Percentiles rank a stretch among this genome's conserved stretches.
Evolutionary conservation across 176 grass and related monocot species (phyloP).

Genomic region (Oropetium thomaeum): DNA sequence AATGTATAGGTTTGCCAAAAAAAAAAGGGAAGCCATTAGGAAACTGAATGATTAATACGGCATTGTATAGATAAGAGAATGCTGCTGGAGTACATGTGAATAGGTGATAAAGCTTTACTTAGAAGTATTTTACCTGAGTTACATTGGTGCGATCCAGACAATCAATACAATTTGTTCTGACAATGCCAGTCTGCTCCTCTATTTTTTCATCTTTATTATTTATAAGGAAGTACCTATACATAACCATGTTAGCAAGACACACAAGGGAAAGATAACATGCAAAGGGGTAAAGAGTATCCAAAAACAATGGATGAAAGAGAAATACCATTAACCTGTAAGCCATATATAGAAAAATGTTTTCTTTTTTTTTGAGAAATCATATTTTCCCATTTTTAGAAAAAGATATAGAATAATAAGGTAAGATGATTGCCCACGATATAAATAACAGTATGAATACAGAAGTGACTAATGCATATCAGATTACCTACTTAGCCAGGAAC

Average conservation of each 20-base stretch:
- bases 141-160: slow-evolving; percentile 99
- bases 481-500: neutral
- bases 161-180: slow-evolving; percentile 96
- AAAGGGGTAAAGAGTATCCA: neutral
- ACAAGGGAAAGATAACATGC: slow-evolving; percentile 5
- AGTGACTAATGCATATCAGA: neutral
- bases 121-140: slow-evolving; percentile 70
- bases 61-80: neutral
- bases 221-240: slow-evolving; percentile 75
- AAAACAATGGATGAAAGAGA: neutral
- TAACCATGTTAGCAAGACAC: slow-evolving; percentile 34
- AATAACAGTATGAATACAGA: neutral
- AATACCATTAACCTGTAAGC: slow-evolving; percentile 4
- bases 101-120: slow-evolving; percentile 16
- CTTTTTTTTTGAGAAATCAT: neutral
- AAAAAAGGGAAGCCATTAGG: neutral
- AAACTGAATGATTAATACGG: neutral
- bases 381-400: neutral
- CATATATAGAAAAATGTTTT: neutral
- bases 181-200: slow-evolving; percentile 63
- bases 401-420: neutral
- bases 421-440: neutral
- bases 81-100: neutral
- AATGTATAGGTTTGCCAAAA: neutral
- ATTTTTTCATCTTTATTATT: slow-evolving; percentile 78